Evolutionary conservation across 331 rosid genomes (phyloP), one percentile per base, ranked within the genome.

Genomic region (Saraca asoca): DNA sequence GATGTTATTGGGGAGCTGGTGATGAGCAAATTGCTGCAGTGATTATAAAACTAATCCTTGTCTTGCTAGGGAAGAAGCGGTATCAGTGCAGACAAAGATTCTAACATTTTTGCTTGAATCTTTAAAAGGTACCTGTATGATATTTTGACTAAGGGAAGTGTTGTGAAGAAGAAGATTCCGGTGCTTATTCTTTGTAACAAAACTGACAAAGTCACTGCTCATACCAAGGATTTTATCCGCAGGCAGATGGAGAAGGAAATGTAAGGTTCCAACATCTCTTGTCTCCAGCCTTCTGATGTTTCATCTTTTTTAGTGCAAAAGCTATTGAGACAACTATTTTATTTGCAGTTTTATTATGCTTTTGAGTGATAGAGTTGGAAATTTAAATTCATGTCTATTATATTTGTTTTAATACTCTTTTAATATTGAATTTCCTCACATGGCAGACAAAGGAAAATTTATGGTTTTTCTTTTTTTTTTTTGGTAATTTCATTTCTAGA

Each of bases 131-230:
- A 92, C 78, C 80, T 91, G 15, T 89, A 92, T 69, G 95, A 89
- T 75, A 66, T 92, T 61, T 78, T 92, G 78, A 92, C 96, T 0
- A 87, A 89, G 79, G 91, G 87, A 50, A 87, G 87, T 83, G 85
- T 87, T 62, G 96, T 92, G 86, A 87, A 37, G 87, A 89, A 89
- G 88, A 92, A 89, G 78, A 83, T 89, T 74, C 95, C 95, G 12
- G 67, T 92, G 64, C 88, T 89, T 62, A 79, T 92, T 79, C 86
- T 92, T 46, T 92, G 96, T 89, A 92, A 92, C 83, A 92, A 92
- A 78, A 79, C 95, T 2, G 95, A 92, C 84, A 89, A 89, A 69
- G 96, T 92, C 65, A 89, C 98, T 39, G 96, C 96, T 16, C 98
- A 89, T 77, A 89, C 92, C 51, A 88, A 91, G 85, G 96, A 88